Evolutionary conservation across 2,329 filamentous ascomycete species (phyloP).

Genomic region (Penicillium sp.): DNA sequence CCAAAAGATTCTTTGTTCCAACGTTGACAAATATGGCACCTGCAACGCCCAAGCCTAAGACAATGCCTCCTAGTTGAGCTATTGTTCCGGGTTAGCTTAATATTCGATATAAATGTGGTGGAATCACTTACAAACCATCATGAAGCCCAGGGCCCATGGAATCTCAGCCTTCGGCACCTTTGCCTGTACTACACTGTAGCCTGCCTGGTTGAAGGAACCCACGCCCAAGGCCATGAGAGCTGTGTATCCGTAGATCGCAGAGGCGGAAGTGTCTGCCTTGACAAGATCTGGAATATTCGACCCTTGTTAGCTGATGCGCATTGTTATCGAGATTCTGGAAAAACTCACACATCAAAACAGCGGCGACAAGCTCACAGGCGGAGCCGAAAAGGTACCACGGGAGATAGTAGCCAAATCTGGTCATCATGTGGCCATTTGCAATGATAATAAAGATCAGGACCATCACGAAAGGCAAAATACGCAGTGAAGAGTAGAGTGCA

Average conservation of each 20-base stretch:
- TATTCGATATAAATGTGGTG: neutral
- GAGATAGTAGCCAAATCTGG: slow-evolving; percentile 22
- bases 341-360: neutral
- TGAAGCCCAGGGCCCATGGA: neutral
- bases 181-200: neutral
- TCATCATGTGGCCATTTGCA: slow-evolving; percentile 21
- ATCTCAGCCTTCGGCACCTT: neutral
- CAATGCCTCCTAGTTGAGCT: neutral
- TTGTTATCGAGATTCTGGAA: neutral
- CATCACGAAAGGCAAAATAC: slow-evolving; percentile 34
- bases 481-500: slow-evolving; percentile 29
- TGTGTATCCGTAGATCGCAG: neutral
- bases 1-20: neutral
- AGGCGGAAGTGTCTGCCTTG: neutral
- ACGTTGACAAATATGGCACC: neutral
- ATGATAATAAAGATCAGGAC: slow-evolving; percentile 24
- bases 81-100: neutral
- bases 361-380: slow-evolving; percentile 5
- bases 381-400: slow-evolving; percentile 30
- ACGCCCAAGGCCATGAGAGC: neutral
- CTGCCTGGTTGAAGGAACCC: neutral
- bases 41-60: neutral
- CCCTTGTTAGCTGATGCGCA: neutral
- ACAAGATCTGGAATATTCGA: neutral
- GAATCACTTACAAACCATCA: neutral